Percentiles rank a stretch among this genome's conserved stretches.
phyloP scores from a whole-genome alignment of 768 basidiomycete species.

The Mycena venus region DNA sequence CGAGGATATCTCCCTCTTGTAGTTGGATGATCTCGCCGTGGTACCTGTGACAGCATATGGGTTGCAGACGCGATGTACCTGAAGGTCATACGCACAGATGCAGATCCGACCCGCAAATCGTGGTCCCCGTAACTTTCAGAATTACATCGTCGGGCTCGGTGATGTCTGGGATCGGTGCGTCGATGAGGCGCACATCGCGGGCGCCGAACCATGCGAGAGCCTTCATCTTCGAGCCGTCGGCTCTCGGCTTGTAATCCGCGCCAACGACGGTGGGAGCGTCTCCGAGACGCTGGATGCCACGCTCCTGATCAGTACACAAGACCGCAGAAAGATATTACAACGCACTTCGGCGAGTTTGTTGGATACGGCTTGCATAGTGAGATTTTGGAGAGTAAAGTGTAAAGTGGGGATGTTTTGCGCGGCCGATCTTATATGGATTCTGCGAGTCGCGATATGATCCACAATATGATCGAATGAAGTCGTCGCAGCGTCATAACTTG shows the following conservation, averaged over 20 bases:
- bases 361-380: conserved; percentile 23
- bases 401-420: not conserved
- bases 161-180: conserved; percentile 65
- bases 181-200: conserved; percentile 57
- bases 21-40: conserved; percentile 79
- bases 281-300: conserved; percentile 54
- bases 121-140: conserved; percentile 81
- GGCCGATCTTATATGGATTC: not conserved
- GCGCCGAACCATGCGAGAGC: conserved; percentile 79
- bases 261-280: conserved; percentile 54
- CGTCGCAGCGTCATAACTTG: not conserved
- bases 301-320: no score
- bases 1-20: conserved; percentile 81
- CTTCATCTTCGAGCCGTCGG: conserved; percentile 72
- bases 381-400: not conserved
- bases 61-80: no score
- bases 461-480: not conserved
- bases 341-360: conserved; percentile 27
- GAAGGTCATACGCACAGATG: conserved; percentile 55
- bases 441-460: no score
- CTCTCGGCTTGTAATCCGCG: conserved; percentile 61
- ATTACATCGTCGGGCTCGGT: conserved; percentile 84
- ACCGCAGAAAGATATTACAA: not conserved
- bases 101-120: conserved; percentile 78
- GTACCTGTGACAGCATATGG: conserved; percentile 45